phyloP scores from a whole-genome alignment of 2,329 filamentous ascomycete genomes.

The Colletotrichum australisinense region DNA sequence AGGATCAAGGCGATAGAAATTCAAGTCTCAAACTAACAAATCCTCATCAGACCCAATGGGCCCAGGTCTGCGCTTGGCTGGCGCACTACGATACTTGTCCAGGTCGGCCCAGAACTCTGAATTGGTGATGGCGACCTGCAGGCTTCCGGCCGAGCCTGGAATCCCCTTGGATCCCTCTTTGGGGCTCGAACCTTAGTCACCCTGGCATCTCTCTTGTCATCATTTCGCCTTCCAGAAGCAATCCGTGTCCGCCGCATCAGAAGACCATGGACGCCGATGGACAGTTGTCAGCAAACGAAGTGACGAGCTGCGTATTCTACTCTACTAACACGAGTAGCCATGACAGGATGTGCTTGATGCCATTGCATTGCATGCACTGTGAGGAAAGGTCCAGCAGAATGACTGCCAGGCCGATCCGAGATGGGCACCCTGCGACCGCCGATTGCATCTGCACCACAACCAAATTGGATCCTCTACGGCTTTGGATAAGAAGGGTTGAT shows the following conservation, averaged over 20 bases:
- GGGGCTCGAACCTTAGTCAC: background rate
- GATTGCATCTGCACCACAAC: background rate
- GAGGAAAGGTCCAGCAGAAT: background rate
- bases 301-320: background rate
- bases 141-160: conserved; percentile 24
- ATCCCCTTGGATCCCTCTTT: conserved; percentile 18
- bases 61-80: conserved; percentile 20
- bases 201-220: conserved; percentile 3
- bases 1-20: conserved; percentile 23
- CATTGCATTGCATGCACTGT: background rate
- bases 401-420: background rate
- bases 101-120: conserved; percentile 30
- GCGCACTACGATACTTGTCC: conserved; percentile 24
- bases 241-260: conserved; percentile 4
- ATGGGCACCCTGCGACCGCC: background rate
- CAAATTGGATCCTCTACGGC: conserved; percentile 2
- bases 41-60: conserved; percentile 1
- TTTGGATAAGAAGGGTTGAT: conserved; percentile 3
- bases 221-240: background rate
- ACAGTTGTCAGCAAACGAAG: background rate
- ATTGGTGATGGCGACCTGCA: conserved; percentile 21
- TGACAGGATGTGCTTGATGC: background rate
- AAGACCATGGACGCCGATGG: background rate
- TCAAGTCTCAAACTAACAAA: conserved; percentile 20
- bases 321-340: background rate